Evolutionary conservation across 257 asterid species (phyloP).

Genomic region (Fraxinus anomala): DNA sequence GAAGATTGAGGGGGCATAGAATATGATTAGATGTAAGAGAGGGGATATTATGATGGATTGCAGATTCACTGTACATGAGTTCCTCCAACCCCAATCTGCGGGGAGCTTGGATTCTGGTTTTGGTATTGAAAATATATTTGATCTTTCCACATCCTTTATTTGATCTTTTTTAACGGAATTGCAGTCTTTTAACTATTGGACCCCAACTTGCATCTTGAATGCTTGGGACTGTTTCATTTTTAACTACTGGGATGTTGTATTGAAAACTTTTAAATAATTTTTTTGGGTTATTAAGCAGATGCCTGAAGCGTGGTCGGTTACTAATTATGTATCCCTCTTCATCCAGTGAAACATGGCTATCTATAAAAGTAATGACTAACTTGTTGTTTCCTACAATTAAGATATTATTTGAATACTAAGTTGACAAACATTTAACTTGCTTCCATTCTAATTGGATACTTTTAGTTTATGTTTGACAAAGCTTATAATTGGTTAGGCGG

Average conservation of each 20-base stretch:
- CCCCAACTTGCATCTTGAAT: neutral
- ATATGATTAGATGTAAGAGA: neutral
- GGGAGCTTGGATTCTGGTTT: neutral
- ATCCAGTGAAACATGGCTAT: neutral
- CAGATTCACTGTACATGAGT: neutral
- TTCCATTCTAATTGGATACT: neutral
- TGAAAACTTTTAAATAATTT: neutral
- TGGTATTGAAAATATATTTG: neutral
- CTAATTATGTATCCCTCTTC: neutral
- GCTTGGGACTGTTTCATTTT: neutral
- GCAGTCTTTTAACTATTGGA: neutral
- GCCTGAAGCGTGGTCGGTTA: neutral
- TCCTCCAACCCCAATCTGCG: neutral
- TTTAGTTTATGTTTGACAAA: too few relatives aligned
- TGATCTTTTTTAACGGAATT: neutral
- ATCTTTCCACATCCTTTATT: neutral
- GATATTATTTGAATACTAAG: neutral
- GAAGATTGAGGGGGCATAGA: neutral
- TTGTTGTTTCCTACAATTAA: neutral
- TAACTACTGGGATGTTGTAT: neutral
- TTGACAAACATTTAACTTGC: neutral
- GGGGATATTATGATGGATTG: neutral
- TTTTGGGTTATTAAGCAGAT: neutral
- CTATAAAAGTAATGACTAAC: neutral
- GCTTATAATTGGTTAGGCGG: too few relatives aligned